These are phyloP conservation scores for Prunus fruticosa DNA, from an alignment of 306 rosid species.

Conservation along the genomic window DNA sequence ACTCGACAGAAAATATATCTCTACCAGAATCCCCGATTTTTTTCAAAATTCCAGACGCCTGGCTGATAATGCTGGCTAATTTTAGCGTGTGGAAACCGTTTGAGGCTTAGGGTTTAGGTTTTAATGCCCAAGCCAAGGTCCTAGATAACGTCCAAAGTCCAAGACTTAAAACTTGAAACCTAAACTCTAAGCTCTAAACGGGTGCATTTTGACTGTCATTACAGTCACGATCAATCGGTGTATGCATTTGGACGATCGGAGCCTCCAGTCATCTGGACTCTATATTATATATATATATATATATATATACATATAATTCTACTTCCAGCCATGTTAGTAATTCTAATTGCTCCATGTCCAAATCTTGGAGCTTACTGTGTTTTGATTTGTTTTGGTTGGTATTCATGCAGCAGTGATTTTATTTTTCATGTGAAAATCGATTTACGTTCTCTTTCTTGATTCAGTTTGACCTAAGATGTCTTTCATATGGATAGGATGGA, in stretches of 20 bases:
- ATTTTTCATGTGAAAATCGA: not conserved
- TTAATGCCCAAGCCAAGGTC: not conserved
- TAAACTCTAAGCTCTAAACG: not conserved
- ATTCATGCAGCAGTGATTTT: not conserved
- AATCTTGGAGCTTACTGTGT: not conserved
- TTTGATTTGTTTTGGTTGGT: not conserved
- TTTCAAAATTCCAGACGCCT: not conserved
- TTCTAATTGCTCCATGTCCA: not conserved
- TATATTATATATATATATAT: not conserved
- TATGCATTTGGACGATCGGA: not conserved
- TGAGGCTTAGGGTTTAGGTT: not conserved
- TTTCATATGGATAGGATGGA: constrained; percentile 4
- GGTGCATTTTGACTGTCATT: not conserved
- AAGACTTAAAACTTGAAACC: not conserved
- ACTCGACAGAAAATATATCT: not conserved
- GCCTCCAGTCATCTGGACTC: not conserved
- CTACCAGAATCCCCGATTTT: not conserved
- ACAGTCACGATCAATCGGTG: not conserved
- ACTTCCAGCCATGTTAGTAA: not conserved
- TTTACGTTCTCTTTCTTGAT: constrained; percentile 3
- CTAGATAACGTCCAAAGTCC: not conserved
- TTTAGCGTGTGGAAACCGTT: not conserved
- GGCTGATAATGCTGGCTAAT: too few species aligned
- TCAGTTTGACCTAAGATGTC: constrained; percentile 8
- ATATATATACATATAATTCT: not conserved